Conservation (phyloP, 495 filamentous ascomycete genomes). For the Hypoxylon intermedium region DNA sequence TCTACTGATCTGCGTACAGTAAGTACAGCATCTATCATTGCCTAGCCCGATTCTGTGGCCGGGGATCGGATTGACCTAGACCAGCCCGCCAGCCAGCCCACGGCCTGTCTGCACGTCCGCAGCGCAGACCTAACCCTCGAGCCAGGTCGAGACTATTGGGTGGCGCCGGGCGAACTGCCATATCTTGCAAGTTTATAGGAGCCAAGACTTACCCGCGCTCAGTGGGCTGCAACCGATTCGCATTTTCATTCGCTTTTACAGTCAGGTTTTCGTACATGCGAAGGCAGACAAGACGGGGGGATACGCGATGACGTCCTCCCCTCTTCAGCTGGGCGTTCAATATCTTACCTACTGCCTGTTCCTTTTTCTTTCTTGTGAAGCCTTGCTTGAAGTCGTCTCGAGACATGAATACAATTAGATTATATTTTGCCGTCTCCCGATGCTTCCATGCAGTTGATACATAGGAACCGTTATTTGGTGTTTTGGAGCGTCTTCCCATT, state of each 20-base stretch:
- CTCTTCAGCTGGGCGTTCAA: constrained; percentile 16
- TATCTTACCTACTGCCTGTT: background rate
- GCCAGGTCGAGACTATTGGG: constrained; percentile 19
- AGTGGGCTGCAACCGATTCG: constrained; percentile 10
- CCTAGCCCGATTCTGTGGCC: too few relatives aligned
- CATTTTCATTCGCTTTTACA: background rate
- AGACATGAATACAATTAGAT: too few relatives aligned
- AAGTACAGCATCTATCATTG: too few relatives aligned
- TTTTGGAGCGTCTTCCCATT: background rate
- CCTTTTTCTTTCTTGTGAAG: background rate
- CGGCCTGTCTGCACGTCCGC: background rate
- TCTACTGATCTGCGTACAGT: too few relatives aligned
- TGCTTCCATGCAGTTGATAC: background rate
- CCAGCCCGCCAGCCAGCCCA: constrained; percentile 2
- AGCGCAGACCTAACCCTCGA: too few relatives aligned
- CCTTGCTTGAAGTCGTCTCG: too few relatives aligned
- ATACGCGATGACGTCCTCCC: background rate
- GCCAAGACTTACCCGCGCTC: constrained; percentile 17
- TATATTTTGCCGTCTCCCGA: too few relatives aligned
- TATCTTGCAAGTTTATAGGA: constrained; percentile 8
- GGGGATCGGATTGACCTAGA: too few relatives aligned
- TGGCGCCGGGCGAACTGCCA: constrained; percentile 13
- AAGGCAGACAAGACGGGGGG: constrained; percentile 2
- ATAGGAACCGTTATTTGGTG: background rate
- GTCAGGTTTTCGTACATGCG: background rate